phyloP scores from a whole-genome alignment of 2,329 filamentous ascomycete genomes.

The Fusarium xylarioides region DNA sequence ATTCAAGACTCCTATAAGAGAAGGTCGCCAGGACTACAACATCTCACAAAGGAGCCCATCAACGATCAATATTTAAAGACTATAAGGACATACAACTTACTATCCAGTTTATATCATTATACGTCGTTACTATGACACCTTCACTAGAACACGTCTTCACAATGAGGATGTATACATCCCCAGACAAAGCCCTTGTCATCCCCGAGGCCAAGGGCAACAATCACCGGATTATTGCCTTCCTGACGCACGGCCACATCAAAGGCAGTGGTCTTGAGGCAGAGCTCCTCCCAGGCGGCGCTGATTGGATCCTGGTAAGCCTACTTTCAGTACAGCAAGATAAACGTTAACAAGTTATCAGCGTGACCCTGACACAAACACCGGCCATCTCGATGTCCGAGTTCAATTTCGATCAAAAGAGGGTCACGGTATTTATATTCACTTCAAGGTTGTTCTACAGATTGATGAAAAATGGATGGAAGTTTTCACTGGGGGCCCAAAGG shows the following conservation, averaged over 20 bases:
- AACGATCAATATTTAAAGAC: too few species aligned
- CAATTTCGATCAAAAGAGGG: not conserved
- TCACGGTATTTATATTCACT: not conserved
- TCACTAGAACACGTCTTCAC: not conserved
- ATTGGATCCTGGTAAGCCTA: slow-evolving; percentile 7
- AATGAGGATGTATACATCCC: not conserved
- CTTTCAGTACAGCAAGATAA: too few species aligned
- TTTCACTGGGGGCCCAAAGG: not conserved
- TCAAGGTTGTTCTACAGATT: not conserved
- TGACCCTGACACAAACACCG: slow-evolving; percentile 3
- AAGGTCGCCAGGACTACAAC: too few species aligned
- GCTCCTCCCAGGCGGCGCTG: not conserved
- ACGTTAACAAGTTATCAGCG: not conserved
- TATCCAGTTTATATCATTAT: too few species aligned
- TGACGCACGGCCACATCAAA: not conserved
- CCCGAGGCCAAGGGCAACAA: not conserved
- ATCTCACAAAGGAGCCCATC: too few species aligned
- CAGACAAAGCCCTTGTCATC: not conserved
- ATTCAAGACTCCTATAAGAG: not conserved
- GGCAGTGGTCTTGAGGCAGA: not conserved
- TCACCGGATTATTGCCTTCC: not conserved
- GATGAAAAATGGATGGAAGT: slow-evolving; percentile 17
- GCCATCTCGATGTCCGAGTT: slow-evolving; percentile 1
- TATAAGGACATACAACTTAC: too few species aligned
- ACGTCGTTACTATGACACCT: not conserved